Evolutionary conservation across 257 asterid species (phyloP).

Genomic region (Solanum sejunctum): DNA sequence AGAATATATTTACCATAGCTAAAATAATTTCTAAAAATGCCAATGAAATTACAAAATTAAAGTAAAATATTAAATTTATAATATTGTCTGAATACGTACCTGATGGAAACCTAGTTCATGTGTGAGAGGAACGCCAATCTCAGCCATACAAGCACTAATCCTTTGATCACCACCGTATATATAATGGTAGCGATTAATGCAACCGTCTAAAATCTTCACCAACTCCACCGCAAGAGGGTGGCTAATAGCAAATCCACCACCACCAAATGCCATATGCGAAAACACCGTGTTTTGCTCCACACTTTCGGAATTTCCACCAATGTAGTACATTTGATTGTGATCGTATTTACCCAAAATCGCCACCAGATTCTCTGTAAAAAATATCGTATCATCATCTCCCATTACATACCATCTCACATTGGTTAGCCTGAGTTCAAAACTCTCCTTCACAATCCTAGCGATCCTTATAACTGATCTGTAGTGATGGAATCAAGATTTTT

Average conservation of each 20-base stretch:
- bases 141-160: neutral
- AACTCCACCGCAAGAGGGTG: neutral
- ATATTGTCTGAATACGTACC: neutral
- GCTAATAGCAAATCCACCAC: slow-evolving; percentile 4
- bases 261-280: neutral
- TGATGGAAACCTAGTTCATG: slow-evolving; percentile 5
- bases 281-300: neutral
- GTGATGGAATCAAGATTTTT: too few species aligned
- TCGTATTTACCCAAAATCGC: neutral
- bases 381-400: neutral
- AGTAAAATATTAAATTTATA: too few species aligned
- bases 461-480: too few species aligned
- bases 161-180: neutral
- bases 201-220: neutral
- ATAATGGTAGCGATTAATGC: slow-evolving; percentile 3
- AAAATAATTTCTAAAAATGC: too few species aligned
- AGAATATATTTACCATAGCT: too few species aligned
- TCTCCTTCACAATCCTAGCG: too few species aligned
- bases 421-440: too few species aligned
- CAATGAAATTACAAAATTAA: too few species aligned
- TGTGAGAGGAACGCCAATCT: slow-evolving; percentile 4
- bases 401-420: too few species aligned
- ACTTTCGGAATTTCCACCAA: slow-evolving; percentile 3
- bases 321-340: slow-evolving; percentile 5
- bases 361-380: neutral